Conservation (phyloP, 1,139 yeast species). For the Debaryomyces robertsiae region DNA sequence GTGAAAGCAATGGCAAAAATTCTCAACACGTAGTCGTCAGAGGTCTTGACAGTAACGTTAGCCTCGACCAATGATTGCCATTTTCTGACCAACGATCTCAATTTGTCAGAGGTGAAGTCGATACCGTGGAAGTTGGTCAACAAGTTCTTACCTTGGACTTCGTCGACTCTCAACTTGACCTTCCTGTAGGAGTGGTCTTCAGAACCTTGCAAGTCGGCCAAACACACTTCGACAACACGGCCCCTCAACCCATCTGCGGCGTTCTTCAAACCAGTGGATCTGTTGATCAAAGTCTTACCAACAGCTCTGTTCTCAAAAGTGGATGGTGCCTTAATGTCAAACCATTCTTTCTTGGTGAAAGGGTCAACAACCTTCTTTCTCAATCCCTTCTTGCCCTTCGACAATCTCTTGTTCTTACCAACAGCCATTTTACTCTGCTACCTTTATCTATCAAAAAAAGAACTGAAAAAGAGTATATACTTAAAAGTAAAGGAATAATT, state of each 20-base stretch:
- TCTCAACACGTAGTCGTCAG: conserved; percentile 53
- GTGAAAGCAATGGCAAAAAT: conserved; percentile 56
- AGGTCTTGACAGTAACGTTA: conserved; percentile 53
- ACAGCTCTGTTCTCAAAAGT: conserved; percentile 54
- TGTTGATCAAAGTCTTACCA: conserved; percentile 55
- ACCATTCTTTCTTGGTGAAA: conserved; percentile 56
- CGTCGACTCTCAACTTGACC: conserved; percentile 55
- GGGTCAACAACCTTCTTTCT: conserved; percentile 57
- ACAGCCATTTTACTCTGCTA: conserved; percentile 43
- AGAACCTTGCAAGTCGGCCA: conserved; percentile 55
- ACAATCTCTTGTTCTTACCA: conserved; percentile 56
- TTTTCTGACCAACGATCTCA: conserved; percentile 55
- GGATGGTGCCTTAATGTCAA: conserved; percentile 55
- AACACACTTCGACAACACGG: conserved; percentile 51
- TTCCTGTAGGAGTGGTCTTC: conserved; percentile 57
- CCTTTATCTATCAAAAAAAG: conserved; percentile 6
- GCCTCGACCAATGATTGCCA: conserved; percentile 59
- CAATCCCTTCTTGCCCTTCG: conserved; percentile 55
- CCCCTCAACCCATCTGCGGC: conserved; percentile 58
- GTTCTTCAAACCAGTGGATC: conserved; percentile 54
- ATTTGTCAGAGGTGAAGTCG: conserved; percentile 53
- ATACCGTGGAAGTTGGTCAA: conserved; percentile 57
- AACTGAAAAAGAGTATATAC: conserved; percentile 1
- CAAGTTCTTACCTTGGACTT: conserved; percentile 56
- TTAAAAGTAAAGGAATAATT: conserved; percentile 5